Base-by-base conservation (phyloP, 148 eudicot genomes). In the Camellia granthamiana region DNA sequence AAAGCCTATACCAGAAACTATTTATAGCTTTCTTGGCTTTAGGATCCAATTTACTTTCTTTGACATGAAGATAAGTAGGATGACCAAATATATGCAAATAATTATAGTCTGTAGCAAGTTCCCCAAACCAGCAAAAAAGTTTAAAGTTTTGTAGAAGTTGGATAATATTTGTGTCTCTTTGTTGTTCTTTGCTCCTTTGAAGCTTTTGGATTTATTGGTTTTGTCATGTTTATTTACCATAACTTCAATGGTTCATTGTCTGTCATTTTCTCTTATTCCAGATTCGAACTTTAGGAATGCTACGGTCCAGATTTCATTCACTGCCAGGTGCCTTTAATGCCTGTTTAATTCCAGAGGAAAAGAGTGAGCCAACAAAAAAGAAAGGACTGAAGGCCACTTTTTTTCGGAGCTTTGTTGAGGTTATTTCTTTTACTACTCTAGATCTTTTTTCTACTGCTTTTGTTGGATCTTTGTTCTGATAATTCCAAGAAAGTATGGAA, bases 201-300 rank as follows among this genome's bases (percentile, higher is more conserved):
- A 21, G 11, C 30, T 59, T 42, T 42, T 16, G 18, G 78, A 58
- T 52, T 30, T 16, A 13, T 59, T 75, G 67, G 77, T 4, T 74
- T 55, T 21, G 38, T 75, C 59, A 42, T n/a, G 10, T 75, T 18
- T 59, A 52, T 15, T 55, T 52, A 30, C 52, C 7, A 13, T 21
- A 23, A 46, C 38, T 43, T 78, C 1, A 19, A 59, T 62, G 38
- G 38, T 30, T 23, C 14, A n/a, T 72, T 5, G 10, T 49, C 58
- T 16, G 61, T 72, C 47, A 38, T 63, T 67, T 15, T 42, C 78
- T 49, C 56, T 19, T 47, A 61, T 18, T 81, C 47, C 89, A 97
- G 99, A 97, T 97, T 79, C 93, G 99, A 65, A 97, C 99, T 12
- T 81, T 97, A 83, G 97, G 93, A 62, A 97, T 97, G 99, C 88